A percentile compares a stretch with the other conserved stretches of the same genome.
Evolutionary conservation across 805 yeast species (phyloP).

Genomic region (Phaffomyces antillensis): DNA sequence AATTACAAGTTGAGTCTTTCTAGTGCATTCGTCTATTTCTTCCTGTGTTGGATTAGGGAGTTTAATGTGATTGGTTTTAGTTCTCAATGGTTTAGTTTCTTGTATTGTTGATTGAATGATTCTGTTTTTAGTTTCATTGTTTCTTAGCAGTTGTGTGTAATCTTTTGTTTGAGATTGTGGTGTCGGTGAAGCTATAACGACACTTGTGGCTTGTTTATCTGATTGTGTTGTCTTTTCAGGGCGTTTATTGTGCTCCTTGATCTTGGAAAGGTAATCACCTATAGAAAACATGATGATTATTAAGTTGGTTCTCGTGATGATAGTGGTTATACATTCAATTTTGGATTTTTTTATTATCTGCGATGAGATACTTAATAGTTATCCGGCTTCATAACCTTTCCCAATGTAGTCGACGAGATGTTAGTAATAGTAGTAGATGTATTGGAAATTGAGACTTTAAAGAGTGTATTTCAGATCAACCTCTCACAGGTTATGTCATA

Average conservation of each 20-base stretch:
- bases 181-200: slow-evolving; percentile 8
- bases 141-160: slow-evolving; percentile 18
- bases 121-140: slow-evolving; percentile 13
- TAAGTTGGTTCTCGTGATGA: too few relatives aligned
- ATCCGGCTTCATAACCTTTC: too few relatives aligned
- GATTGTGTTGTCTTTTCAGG: not conserved
- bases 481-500: too few relatives aligned
- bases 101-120: slow-evolving; percentile 38
- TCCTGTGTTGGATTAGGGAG: slow-evolving; percentile 41
- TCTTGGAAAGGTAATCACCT: slow-evolving; percentile 13
- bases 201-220: not conserved
- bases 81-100: slow-evolving; percentile 58
- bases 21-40: slow-evolving; percentile 38
- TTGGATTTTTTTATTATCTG: too few relatives aligned
- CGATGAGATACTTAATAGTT: too few relatives aligned
- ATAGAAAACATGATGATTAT: slow-evolving; percentile 15
- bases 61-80: slow-evolving; percentile 29
- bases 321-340: too few relatives aligned
- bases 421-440: too few relatives aligned
- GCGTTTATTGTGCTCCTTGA: not conserved
- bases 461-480: too few relatives aligned
- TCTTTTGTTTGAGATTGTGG: slow-evolving; percentile 6
- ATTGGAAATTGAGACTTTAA: too few relatives aligned
- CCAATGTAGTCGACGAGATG: too few relatives aligned
- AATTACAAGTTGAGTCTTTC: slow-evolving; percentile 51